These are phyloP conservation scores for Neurospora sp. DNA, from an alignment of 495 filamentous ascomycete genomes.

Conservation along the genomic window DNA sequence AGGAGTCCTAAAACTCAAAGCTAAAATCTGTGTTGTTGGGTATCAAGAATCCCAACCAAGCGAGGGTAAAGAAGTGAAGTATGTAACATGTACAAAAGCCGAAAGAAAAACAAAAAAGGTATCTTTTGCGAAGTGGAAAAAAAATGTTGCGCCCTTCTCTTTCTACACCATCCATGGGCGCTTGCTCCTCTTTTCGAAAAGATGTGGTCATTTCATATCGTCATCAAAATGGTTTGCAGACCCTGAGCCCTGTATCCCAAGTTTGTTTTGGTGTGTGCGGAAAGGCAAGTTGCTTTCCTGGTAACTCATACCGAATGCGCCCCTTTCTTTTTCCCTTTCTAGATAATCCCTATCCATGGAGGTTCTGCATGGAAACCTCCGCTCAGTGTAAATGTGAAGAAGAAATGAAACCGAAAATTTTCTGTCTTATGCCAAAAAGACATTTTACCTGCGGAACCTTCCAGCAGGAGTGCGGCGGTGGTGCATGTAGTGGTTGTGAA, in stretches of 20 bases:
- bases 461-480: constrained; percentile 13
- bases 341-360: not conserved
- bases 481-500: constrained; percentile 17
- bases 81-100: not conserved
- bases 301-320: not conserved
- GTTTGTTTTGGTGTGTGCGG: not conserved
- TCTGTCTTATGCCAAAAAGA: not conserved
- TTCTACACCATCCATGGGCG: not conserved
- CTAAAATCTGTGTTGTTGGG: not conserved
- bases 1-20: not conserved
- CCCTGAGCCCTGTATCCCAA: not conserved
- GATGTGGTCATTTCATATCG: not conserved
- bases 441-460: not conserved
- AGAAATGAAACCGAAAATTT: not conserved
- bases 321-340: not conserved
- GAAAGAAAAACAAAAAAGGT: not conserved
- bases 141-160: not conserved
- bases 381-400: not conserved
- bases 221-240: constrained; percentile 1
- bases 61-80: not conserved
- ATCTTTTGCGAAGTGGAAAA: not conserved
- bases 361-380: not conserved
- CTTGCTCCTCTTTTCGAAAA: not conserved
- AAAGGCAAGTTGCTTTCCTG: not conserved
- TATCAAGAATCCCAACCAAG: not conserved